Percentiles rank a stretch among this genome's conserved stretches.
These are phyloP conservation scores for Eucalyptus curtisii DNA, from an alignment of 345 rosid species.

Conservation along the genomic window DNA sequence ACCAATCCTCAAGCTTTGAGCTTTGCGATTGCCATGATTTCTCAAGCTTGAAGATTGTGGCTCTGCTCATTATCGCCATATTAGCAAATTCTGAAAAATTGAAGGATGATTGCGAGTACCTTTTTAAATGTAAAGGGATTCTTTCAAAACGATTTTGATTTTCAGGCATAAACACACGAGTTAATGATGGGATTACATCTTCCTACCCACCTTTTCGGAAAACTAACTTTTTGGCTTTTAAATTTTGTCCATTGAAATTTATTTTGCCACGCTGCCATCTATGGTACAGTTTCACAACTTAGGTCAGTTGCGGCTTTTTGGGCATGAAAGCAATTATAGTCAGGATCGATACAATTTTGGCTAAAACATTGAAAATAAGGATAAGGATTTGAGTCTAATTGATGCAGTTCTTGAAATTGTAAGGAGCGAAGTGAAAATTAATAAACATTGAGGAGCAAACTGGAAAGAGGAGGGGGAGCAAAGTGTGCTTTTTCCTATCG, in stretches of 20 bases:
- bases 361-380: background rate
- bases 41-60: background rate
- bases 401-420: background rate
- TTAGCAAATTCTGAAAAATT: background rate
- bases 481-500: background rate
- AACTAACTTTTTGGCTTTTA: background rate
- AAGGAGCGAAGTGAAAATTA: background rate
- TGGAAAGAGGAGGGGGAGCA: background rate
- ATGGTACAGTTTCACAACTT: background rate
- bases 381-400: background rate
- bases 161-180: background rate
- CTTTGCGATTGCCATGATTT: background rate
- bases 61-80: background rate
- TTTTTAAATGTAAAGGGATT: background rate
- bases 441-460: background rate
- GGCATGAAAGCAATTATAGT: background rate
- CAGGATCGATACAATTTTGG: background rate
- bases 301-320: background rate
- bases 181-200: fast-evolving
- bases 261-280: background rate
- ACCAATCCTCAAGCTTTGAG: background rate
- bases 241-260: background rate
- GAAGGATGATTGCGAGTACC: background rate
- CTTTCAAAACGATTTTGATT: background rate
- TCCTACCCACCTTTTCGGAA: background rate